Conservation (phyloP, 2,329 filamentous ascomycete genomes). For the Aschersonia sp. region DNA sequence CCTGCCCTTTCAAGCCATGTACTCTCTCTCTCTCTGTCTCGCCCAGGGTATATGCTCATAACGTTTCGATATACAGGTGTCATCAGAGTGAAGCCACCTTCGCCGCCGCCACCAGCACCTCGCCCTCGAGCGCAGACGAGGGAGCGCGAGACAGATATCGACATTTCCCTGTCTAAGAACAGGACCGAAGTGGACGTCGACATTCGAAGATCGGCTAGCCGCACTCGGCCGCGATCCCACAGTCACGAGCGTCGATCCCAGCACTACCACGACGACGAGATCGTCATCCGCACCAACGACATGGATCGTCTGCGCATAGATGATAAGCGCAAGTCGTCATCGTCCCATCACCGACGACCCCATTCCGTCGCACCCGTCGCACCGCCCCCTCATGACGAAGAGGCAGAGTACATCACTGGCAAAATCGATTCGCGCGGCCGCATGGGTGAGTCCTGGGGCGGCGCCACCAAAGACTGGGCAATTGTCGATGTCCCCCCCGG, state of each 20-base stretch:
- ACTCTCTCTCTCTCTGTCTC: no score
- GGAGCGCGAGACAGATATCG: constrained; percentile 37
- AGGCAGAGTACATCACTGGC: constrained; percentile 45
- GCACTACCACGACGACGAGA: constrained; percentile 44
- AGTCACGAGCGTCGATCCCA: constrained; percentile 24
- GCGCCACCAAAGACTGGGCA: constrained; percentile 62
- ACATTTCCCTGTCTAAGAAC: constrained; percentile 39
- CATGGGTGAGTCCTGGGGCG: constrained; percentile 60
- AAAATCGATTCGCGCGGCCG: constrained; percentile 45
- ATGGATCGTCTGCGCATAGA: constrained; percentile 30
- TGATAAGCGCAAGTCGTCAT: constrained; percentile 17
- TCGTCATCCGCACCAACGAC: constrained; percentile 44
- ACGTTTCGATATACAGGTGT: constrained; percentile 21
- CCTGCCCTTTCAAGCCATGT: not conserved
- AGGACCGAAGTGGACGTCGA: constrained; percentile 47
- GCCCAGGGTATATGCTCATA: no score
- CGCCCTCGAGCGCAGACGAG: constrained; percentile 16
- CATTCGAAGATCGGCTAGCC: constrained; percentile 26
- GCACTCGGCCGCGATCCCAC: constrained; percentile 11
- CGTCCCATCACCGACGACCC: constrained; percentile 26
- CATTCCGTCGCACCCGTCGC: constrained; percentile 32
- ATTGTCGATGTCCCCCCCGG: constrained; percentile 77
- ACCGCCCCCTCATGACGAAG: constrained; percentile 33
- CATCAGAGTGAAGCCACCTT: constrained; percentile 25
- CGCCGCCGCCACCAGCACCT: constrained; percentile 31